Evolutionary conservation across 176 grass and related monocot genomes (phyloP).

Genomic region (Typha latifolia): DNA sequence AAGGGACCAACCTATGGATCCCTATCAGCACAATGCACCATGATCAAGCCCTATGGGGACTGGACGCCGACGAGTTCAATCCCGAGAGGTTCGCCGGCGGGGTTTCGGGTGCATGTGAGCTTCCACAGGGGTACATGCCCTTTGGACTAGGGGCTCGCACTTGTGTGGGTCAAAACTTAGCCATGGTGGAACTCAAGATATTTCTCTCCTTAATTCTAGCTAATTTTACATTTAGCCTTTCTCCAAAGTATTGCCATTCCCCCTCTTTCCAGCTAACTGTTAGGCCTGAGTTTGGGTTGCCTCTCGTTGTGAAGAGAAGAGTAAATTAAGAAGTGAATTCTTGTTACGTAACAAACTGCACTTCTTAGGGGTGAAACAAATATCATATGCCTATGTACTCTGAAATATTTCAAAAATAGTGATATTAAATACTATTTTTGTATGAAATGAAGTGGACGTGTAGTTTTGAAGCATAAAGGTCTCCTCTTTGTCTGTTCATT

Average conservation of each 20-base stretch:
- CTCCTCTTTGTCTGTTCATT: too few species aligned
- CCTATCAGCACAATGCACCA: constrained; percentile 33
- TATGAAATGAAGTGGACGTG: too few species aligned
- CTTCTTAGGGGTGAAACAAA: too few species aligned
- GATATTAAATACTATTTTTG: background rate
- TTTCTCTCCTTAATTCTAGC: constrained; percentile 42
- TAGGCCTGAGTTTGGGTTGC: constrained; percentile 40
- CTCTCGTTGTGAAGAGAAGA: constrained; percentile 5
- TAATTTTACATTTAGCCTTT: constrained; percentile 37
- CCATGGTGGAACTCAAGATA: constrained; percentile 67
- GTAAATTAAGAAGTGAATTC: background rate
- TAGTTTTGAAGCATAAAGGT: too few species aligned
- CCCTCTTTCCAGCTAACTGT: constrained; percentile 42
- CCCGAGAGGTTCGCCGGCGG: constrained; percentile 47
- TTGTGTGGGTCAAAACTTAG: constrained; percentile 69
- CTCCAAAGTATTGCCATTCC: constrained; percentile 38
- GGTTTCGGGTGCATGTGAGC: constrained; percentile 37
- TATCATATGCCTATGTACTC: too few species aligned
- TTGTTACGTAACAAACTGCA: background rate
- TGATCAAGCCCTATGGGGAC: constrained; percentile 32
- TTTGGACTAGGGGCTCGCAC: constrained; percentile 50
- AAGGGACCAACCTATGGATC: constrained; percentile 38
- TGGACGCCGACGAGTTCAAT: constrained; percentile 42
- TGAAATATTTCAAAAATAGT: background rate
- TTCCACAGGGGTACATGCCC: constrained; percentile 50